Evolutionary conservation across 345 rosid genomes (phyloP), one percentile per base, ranked within the genome.

Genomic region (Lumnitzera littorea): DNA sequence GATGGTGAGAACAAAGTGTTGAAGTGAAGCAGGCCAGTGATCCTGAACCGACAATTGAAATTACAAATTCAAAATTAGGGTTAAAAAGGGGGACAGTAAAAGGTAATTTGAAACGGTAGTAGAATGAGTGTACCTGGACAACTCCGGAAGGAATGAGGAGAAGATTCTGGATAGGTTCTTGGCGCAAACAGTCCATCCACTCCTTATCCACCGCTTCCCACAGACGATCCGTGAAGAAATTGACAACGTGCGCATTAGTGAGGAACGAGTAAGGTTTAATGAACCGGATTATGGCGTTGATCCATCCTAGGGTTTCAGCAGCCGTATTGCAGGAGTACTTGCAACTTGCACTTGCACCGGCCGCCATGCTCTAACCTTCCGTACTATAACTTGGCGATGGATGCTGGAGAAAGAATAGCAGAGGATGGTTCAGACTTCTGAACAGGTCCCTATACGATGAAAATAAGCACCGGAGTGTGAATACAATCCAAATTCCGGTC

Each of bases 11-110:
- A 89, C 49, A 69, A 89, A 92, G 0, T 82, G 70, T 76, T 82
- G 81, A 27, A 89, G 88, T 46, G 98, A 89, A 78, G 62, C 72
- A 61, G 96, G 96, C 96, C 96, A 89, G 68, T 84, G 82, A 67
- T 84, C 91, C 95, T 91, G 23, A 41, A 50, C n/a, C 51, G 43
- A 15, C 17, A 8, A 58, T 50, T 23, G 24, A 20, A 13, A 36
- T 36, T 36, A 20, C 43, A 36, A 36, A 36, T 36, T 36, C 11
- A 36, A 36, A 4, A 7, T 7, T 36, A 36, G 11, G 31, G 4
- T 2, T 27, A 36, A 7, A 36, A 9, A 36, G 7, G 7, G 43
- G 43, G 7, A 36, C 7, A 9, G 43, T 36, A 9, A 36, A 36
- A 36, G 9, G 43, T 7, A 5, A 36, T 36, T 20, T 5, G 31